Conservation (phyloP, 805 yeast genomes). For the Diddensiella caesifluorescens region DNA sequence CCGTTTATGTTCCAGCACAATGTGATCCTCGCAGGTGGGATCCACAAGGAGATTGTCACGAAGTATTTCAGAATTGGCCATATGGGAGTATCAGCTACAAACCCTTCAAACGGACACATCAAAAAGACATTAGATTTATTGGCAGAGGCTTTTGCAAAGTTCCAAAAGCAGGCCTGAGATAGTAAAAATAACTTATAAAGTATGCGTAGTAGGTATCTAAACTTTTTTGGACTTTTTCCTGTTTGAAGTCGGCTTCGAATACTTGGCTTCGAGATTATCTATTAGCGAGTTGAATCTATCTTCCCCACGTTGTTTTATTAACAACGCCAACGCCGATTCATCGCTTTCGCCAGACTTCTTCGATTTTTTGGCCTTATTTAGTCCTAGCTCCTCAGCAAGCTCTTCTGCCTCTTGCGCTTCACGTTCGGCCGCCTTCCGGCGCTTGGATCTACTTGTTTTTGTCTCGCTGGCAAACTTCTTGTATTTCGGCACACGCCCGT, state of each 20-base stretch:
- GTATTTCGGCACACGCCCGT: slow-evolving; percentile 35
- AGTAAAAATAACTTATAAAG: background rate
- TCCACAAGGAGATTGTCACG: slow-evolving; percentile 71
- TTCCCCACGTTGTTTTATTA: slow-evolving; percentile 32
- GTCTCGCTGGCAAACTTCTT: slow-evolving; percentile 46
- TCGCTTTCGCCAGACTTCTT: slow-evolving; percentile 10
- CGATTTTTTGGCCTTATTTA: slow-evolving; percentile 38
- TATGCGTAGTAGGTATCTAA: background rate
- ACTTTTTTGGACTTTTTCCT: slow-evolving; percentile 3
- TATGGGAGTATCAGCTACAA: slow-evolving; percentile 80
- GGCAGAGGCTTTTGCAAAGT: slow-evolving; percentile 31
- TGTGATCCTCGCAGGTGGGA: slow-evolving; percentile 82
- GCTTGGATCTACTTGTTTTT: slow-evolving; percentile 43
- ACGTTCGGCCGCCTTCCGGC: slow-evolving; percentile 35
- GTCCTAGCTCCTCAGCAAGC: slow-evolving; percentile 46
- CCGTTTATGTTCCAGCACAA: slow-evolving; percentile 54
- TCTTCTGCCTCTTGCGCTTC: slow-evolving; percentile 54
- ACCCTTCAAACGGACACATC: slow-evolving; percentile 49
- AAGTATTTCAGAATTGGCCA: slow-evolving; percentile 93
- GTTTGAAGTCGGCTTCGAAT: slow-evolving; percentile 18
- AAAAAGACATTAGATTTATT: slow-evolving; percentile 45
- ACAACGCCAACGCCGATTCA: slow-evolving; percentile 34
- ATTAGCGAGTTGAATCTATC: slow-evolving; percentile 27
- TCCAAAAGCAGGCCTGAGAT: slow-evolving; percentile 3
- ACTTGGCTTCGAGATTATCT: slow-evolving; percentile 33